These are phyloP conservation scores for Botryotinia convoluta DNA, from an alignment of 2,329 filamentous ascomycete species.

Conservation along the genomic window DNA sequence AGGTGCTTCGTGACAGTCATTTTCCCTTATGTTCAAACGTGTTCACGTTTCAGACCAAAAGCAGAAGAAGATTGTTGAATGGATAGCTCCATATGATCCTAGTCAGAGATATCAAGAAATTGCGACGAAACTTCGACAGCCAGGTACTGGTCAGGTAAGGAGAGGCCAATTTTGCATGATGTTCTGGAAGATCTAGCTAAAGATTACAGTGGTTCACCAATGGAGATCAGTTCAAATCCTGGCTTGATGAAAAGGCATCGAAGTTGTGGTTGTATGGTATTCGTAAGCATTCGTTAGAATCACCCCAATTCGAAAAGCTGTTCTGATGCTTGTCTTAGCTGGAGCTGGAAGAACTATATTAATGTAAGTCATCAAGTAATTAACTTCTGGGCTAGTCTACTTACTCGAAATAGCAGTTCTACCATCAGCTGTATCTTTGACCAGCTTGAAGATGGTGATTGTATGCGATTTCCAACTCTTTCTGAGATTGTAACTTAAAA, in stretches of 20 bases:
- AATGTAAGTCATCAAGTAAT: not conserved
- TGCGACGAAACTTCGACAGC: not conserved
- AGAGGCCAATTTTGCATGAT: not conserved
- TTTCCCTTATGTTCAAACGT: not conserved
- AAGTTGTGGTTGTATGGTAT: conserved; percentile 1
- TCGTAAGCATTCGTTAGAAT: not conserved
- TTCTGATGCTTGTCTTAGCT: not conserved
- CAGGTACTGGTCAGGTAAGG: not conserved
- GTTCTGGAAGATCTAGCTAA: not conserved
- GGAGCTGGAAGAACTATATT: not conserved
- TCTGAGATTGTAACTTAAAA: no score
- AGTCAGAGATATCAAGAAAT: not conserved
- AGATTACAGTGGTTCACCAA: not conserved
- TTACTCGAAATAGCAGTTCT: not conserved
- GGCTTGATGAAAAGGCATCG: not conserved
- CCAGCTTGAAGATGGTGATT: not conserved
- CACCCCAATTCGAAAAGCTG: not conserved
- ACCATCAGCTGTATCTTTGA: not conserved
- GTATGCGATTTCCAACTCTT: not conserved
- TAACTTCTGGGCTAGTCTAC: not conserved
- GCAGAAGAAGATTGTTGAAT: not conserved
- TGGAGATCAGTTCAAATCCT: not conserved
- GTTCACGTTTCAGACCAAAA: not conserved
- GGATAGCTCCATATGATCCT: not conserved
- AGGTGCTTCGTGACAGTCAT: not conserved